Base-by-base conservation (phyloP, 129 eudicot genomes). In the Solidago caesia region DNA sequence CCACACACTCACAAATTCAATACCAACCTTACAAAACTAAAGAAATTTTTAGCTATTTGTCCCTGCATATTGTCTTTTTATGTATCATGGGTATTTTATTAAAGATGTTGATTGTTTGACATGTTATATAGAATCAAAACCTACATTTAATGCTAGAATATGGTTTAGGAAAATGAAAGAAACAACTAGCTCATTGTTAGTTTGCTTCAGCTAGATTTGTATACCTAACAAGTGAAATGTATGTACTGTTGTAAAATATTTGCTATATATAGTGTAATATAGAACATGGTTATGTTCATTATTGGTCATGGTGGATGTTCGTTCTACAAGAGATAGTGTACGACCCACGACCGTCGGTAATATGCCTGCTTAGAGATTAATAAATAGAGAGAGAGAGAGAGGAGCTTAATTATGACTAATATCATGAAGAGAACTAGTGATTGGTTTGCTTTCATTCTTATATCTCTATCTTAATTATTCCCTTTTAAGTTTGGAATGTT, bases 361-460 rank as follows among this genome's bases (percentile, higher is more conserved):
- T 79, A 84, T 82, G 83, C 74, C 73, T 68, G 44, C 70, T 57
- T 81, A 86, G 84, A 82, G 42, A 29, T 58, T 56, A 44, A 33
- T 33, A 21, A 21, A 21, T 21, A 21, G 21, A 21, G 21, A 21
- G 21, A 21, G n/a, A 26, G 8, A 53, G 29, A 82, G 53, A 82
- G 73, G 79, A 82, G 74, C 81, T 70, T 67, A n/a, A n/a, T n/a
- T n/a, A 75, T 68, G 68, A 65, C 52, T 67, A 79, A 87, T 82
- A 83, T 89, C 79, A 91, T 85, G 99, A 82, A 87, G 92, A 82
- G 87, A 56, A 87, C 99, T 44, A 79, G 80, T 76, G 97, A 91
- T 68, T 91, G 99, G 97, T 95, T 78, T 84, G 80, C 73, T 80
- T 80, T 65, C 77, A 41, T 60, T 69, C 58, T 62, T 71, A 21